A percentile compares a stretch with the other conserved stretches of the same genome.
These are phyloP conservation scores for Leccinum arenicola DNA, from an alignment of 768 basidiomycete species.

Conservation along the genomic window DNA sequence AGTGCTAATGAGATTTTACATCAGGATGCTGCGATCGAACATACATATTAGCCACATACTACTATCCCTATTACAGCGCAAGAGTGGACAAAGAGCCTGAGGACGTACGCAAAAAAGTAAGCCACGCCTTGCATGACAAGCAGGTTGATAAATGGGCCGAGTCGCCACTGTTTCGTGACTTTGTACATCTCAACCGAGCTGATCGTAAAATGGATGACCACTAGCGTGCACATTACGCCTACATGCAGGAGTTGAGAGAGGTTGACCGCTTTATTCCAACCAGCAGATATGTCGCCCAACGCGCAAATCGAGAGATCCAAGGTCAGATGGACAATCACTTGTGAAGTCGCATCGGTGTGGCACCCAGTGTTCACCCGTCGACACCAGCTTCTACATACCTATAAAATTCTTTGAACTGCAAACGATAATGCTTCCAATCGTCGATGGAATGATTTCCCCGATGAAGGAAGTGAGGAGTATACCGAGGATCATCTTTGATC, in stretches of 20 bases:
- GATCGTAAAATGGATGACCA: background rate
- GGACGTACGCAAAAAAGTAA: background rate
- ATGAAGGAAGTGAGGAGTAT: too few relatives aligned
- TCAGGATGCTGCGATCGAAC: too few relatives aligned
- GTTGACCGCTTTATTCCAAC: background rate
- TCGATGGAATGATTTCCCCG: too few relatives aligned
- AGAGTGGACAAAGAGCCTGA: background rate
- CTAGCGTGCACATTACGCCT: background rate
- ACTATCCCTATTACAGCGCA: background rate
- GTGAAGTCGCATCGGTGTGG: too few relatives aligned
- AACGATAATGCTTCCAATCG: too few relatives aligned
- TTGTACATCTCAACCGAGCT: background rate
- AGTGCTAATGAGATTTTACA: background rate
- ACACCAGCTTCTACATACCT: too few relatives aligned
- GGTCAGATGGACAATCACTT: too few relatives aligned
- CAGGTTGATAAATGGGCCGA: background rate
- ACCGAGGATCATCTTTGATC: too few relatives aligned
- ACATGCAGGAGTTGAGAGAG: background rate
- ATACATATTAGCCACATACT: too few relatives aligned
- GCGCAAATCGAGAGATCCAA: background rate
- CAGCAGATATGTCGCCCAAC: background rate
- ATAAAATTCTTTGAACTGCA: too few relatives aligned
- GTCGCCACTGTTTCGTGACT: background rate
- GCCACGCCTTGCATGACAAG: background rate
- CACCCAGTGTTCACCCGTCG: too few relatives aligned